phyloP scores from a whole-genome alignment of 108 stramenopile genomes.

The Cylindrotheca fusiformis region DNA sequence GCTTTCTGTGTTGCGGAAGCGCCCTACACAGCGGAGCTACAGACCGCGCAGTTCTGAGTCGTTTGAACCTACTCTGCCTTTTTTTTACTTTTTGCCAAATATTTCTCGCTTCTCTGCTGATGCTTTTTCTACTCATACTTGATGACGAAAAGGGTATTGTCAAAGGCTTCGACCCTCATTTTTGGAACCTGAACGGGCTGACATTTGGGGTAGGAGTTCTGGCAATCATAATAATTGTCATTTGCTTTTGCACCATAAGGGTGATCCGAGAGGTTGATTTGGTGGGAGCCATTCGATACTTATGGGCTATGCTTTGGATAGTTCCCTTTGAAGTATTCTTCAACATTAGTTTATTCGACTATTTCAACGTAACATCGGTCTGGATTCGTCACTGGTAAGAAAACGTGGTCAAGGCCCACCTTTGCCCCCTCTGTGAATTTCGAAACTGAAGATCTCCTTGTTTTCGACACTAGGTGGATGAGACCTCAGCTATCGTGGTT shows the following conservation, averaged over 20 bases:
- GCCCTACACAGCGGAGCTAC: slow-evolving; percentile 42
- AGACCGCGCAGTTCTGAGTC: slow-evolving; percentile 58
- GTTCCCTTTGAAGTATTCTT: slow-evolving; percentile 36
- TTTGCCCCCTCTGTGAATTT: neutral
- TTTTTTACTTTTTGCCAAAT: slow-evolving; percentile 56
- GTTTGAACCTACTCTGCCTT: slow-evolving; percentile 61
- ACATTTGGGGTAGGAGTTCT: slow-evolving; percentile 46
- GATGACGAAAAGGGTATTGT: slow-evolving; percentile 3
- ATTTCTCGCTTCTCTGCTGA: slow-evolving; percentile 35
- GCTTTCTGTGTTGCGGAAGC: slow-evolving; percentile 36
- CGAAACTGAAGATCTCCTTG: neutral
- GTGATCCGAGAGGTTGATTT: slow-evolving; percentile 70
- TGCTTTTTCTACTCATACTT: slow-evolving; percentile 15
- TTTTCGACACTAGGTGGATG: slow-evolving; percentile 14
- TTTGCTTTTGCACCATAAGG: slow-evolving; percentile 48
- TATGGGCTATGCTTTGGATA: slow-evolving; percentile 71
- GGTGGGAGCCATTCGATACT: slow-evolving; percentile 62
- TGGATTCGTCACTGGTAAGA: slow-evolving; percentile 55
- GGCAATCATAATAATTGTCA: slow-evolving; percentile 45
- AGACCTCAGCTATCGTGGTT: slow-evolving; percentile 26
- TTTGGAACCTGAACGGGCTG: slow-evolving; percentile 45
- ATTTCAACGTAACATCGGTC: slow-evolving; percentile 61
- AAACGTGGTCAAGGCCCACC: no score
- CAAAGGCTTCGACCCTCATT: slow-evolving; percentile 17
- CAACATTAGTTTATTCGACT: slow-evolving; percentile 47